phyloP scores from a whole-genome alignment of 2,329 filamentous ascomycete species.

The Colletotrichum tofieldiae region DNA sequence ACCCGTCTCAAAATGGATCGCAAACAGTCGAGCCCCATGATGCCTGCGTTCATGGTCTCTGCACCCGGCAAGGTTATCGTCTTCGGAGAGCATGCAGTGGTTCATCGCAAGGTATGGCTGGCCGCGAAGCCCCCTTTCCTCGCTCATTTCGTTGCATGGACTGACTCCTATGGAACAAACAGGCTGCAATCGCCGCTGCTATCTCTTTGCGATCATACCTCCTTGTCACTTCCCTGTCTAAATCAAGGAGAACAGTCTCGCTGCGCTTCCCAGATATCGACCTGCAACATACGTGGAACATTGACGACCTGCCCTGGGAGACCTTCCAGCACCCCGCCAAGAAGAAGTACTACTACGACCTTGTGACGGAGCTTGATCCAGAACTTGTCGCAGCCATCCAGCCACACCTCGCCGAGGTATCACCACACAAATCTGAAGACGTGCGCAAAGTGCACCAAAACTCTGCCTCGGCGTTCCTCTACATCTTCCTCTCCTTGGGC shows the following conservation, averaged over 20 bases:
- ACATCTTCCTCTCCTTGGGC: constrained; percentile 91
- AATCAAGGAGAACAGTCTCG: constrained; percentile 89
- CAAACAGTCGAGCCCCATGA: constrained; percentile 76
- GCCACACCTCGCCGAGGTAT: constrained; percentile 83
- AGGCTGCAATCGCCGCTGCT: constrained; percentile 93
- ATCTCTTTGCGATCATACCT: constrained; percentile 97
- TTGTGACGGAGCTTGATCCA: constrained; percentile 86
- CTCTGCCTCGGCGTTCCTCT: constrained; percentile 90
- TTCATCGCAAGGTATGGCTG: constrained; percentile 85
- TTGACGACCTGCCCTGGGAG: constrained; percentile 91
- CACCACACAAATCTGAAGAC: constrained; percentile 75
- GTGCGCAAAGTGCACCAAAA: constrained; percentile 87
- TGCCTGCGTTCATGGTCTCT: constrained; percentile 97
- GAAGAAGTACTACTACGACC: constrained; percentile 96
- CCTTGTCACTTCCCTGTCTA: constrained; percentile 93
- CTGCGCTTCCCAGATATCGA: constrained; percentile 93
- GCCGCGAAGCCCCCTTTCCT: constrained; percentile 21
- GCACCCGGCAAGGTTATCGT: constrained; percentile 98
- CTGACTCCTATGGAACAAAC: constrained; percentile 29
- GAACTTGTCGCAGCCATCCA: constrained; percentile 87
- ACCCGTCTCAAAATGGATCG: constrained; percentile 62
- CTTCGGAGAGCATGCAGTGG: constrained; percentile 98
- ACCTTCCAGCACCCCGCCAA: constrained; percentile 84
- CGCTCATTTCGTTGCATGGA: constrained; percentile 1
- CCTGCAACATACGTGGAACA: constrained; percentile 93